A percentile compares a stretch with the other conserved stretches of the same genome.
phyloP scores from a whole-genome alignment of 345 rosid species.

The Brassica juncea region DNA sequence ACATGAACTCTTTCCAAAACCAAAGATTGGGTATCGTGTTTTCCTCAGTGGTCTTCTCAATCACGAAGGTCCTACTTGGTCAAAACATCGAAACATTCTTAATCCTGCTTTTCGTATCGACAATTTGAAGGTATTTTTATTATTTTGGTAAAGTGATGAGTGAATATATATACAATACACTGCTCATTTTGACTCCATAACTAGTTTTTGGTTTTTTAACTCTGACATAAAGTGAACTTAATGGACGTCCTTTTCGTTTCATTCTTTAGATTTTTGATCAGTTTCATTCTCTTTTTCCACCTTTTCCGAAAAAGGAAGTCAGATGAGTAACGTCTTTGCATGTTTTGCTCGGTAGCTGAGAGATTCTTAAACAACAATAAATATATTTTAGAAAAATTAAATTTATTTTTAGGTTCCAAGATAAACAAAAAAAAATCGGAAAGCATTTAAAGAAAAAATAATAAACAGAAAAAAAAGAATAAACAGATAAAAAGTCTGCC shows the following conservation, averaged over 20 bases:
- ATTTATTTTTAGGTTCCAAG: not conserved
- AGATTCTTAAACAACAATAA: not conserved
- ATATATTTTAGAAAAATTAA: not conserved
- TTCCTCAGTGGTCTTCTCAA: conserved; percentile 48
- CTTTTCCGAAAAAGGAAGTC: conserved; percentile 25
- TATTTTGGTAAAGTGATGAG: not conserved
- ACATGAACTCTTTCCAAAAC: conserved; percentile 45
- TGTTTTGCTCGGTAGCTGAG: not conserved
- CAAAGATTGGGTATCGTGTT: conserved; percentile 34
- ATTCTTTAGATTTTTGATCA: conserved; percentile 33
- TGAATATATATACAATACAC: not conserved
- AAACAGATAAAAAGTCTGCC: conserved; percentile 24
- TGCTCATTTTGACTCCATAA: conserved; percentile 26
- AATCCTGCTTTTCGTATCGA: conserved; percentile 57
- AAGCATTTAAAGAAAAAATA: not conserved
- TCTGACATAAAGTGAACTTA: conserved; percentile 34
- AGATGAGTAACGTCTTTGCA: conserved; percentile 30
- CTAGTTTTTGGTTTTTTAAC: not conserved
- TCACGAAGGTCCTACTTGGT: conserved; percentile 57
- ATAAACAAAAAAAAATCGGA: not conserved
- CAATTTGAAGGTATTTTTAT: conserved; percentile 49
- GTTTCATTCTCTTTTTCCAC: conserved; percentile 31
- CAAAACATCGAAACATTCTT: conserved; percentile 50
- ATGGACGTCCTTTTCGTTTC: conserved; percentile 37
- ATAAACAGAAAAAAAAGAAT: conserved; percentile 12